A percentile compares a stretch with the other conserved stretches of the same genome.
Evolutionary conservation across 1,284 basidiomycete species (phyloP).

Genomic region (Moesziomyces antarcticus): DNA sequence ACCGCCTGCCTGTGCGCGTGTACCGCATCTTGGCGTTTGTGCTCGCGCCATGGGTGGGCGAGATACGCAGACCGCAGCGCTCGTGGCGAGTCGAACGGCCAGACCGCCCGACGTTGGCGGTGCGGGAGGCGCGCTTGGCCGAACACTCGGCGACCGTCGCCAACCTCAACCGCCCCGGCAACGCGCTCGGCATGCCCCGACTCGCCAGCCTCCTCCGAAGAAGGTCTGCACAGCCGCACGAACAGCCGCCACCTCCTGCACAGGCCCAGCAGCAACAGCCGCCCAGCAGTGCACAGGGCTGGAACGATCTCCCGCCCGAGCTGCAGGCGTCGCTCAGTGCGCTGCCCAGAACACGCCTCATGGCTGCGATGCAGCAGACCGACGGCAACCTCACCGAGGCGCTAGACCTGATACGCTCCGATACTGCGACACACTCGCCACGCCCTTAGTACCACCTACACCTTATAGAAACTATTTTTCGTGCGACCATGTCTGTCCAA

Average conservation of each 20-base stretch:
- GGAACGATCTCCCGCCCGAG: conserved; percentile 17
- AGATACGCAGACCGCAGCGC: conserved; percentile 17
- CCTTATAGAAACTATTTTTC: too few relatives aligned
- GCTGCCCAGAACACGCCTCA: conserved; percentile 1
- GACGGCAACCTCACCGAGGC: conserved; percentile 5
- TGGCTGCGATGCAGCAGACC: conserved; percentile 4
- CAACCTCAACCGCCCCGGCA: conserved; percentile 1
- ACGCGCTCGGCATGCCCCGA: conserved; percentile 5
- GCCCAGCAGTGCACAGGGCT: not conserved
- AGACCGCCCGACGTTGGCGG: conserved; percentile 9
- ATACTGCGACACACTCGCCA: not conserved
- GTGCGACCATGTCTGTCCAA: too few relatives aligned
- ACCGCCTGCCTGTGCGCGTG: conserved; percentile 20
- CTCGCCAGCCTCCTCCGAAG: conserved; percentile 26
- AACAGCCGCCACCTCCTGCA: not conserved
- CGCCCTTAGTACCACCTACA: too few relatives aligned
- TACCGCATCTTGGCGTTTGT: conserved; percentile 15
- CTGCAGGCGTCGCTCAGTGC: not conserved
- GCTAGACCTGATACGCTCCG: not conserved
- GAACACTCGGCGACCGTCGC: conserved; percentile 18
- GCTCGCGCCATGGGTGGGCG: conserved; percentile 16
- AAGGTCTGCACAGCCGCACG: not conserved
- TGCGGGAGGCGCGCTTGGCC: conserved; percentile 27
- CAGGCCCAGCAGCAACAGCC: not conserved
- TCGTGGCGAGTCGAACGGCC: conserved; percentile 33